Conservation (phyloP, 768 basidiomycete species). For the Pisolithus orientalis region DNA sequence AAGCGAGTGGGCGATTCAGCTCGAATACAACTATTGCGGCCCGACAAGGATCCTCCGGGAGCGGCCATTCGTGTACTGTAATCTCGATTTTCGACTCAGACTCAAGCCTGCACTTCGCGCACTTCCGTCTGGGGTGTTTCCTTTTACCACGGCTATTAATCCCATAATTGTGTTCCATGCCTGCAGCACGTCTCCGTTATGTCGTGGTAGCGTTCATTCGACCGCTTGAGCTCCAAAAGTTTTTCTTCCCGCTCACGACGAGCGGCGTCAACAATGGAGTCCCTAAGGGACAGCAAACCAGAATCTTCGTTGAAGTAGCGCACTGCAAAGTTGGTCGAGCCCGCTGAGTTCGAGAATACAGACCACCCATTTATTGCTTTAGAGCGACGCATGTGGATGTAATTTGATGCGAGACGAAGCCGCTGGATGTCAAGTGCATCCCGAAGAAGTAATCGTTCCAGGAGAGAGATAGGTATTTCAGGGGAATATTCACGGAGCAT, state of each 20-base stretch:
- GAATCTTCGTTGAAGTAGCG: slow-evolving; percentile 28
- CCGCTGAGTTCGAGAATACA: slow-evolving; percentile 25
- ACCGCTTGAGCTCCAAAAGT: neutral
- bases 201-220: slow-evolving; percentile 12
- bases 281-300: slow-evolving; percentile 19
- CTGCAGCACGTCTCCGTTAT: neutral
- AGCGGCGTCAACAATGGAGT: slow-evolving; percentile 26
- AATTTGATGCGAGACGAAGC: slow-evolving; percentile 18
- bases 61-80: too few species aligned
- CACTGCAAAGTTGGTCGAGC: slow-evolving; percentile 22
- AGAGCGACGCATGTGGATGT: slow-evolving; percentile 29
- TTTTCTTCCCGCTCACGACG: neutral
- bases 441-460: slow-evolving; percentile 25
- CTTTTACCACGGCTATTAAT: slow-evolving; percentile 24
- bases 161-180: slow-evolving; percentile 1
- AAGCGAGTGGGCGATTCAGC: too few species aligned
- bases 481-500: slow-evolving; percentile 28
- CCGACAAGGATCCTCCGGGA: too few species aligned
- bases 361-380: slow-evolving; percentile 17
- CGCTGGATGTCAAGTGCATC: slow-evolving; percentile 23
- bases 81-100: too few species aligned
- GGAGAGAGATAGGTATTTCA: slow-evolving; percentile 21
- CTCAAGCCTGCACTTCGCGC: too few species aligned
- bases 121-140: too few species aligned
- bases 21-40: too few species aligned